phyloP scores from a whole-genome alignment of 2,329 filamentous ascomycete species.

The Paecilomyces sp. region DNA sequence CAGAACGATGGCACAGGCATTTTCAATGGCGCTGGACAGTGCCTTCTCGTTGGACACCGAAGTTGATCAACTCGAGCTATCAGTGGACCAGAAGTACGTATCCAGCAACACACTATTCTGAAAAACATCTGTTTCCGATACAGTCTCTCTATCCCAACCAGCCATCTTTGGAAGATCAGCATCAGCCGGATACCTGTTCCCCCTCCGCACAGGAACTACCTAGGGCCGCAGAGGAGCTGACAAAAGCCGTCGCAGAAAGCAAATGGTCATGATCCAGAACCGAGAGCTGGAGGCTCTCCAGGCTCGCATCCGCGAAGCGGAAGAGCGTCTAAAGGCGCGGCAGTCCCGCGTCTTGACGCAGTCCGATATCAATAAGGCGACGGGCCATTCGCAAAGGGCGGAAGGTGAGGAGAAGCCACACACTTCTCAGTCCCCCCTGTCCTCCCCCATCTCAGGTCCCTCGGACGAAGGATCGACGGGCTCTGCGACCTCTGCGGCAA shows the following conservation, averaged over 20 bases:
- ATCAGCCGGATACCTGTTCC: slow-evolving; percentile 2
- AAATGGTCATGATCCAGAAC: slow-evolving; percentile 64
- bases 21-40: slow-evolving; percentile 78
- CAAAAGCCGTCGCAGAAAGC: slow-evolving; percentile 54
- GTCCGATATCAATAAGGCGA: slow-evolving; percentile 13
- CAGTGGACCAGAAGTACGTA: slow-evolving; percentile 73
- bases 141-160: not conserved
- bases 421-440: slow-evolving; percentile 9
- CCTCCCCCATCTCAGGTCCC: slow-evolving; percentile 8
- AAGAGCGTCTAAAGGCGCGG: slow-evolving; percentile 60
- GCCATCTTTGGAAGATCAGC: not conserved
- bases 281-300: slow-evolving; percentile 82
- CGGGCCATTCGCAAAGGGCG: slow-evolving; percentile 4
- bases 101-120: not conserved
- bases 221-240: slow-evolving; percentile 1
- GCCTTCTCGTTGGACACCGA: slow-evolving; percentile 83
- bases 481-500: slow-evolving; percentile 13
- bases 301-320: slow-evolving; percentile 74
- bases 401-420: slow-evolving; percentile 10
- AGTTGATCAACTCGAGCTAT: slow-evolving; percentile 64
- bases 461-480: slow-evolving; percentile 17
- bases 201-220: not conserved
- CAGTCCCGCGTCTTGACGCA: not conserved
- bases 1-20: slow-evolving; percentile 81
- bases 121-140: slow-evolving; percentile 7